Evolutionary conservation across 1,284 basidiomycete genomes (phyloP), one percentile per base, ranked within the genome.

Genomic region (Cutaneotrichosporon sp.): DNA sequence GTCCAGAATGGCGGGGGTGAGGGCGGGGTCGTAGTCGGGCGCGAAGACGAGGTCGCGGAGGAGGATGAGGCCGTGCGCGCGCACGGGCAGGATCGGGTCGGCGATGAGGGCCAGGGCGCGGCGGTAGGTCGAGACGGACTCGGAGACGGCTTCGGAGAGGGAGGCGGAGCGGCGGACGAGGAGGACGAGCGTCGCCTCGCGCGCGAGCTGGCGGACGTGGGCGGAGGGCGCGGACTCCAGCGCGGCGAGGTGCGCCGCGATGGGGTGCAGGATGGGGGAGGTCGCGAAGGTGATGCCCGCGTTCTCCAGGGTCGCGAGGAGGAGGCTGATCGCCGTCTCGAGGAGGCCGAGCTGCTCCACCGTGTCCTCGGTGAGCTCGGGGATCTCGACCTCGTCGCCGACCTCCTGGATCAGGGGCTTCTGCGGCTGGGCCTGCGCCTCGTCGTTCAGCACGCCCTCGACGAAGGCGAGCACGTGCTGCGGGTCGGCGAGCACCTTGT

Each of bases 31-130:
- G 65, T 69, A 62, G 20, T 57, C 65, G 9, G 81, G 79, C 5
- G 83, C 47, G 14, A 69, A 80, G 18, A 92, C 86, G 27, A 95
- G 84, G 68, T 90, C 85, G 51, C 89, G 87, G n/a, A 97, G 83
- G 24, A 93, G 82, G 34, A 91, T 82, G 3, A 97, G 82, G 0
- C 95, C 95, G 75, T 98, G 94, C 0, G 92, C 95, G 50, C 95
- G 88, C 20, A 99, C 92, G n/a, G 95, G 95, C 11, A 98, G 83
- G 46, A 95, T 87, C 0, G 92, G 89, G 77, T 99, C 95, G 77
- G 95, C 90, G 4, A 98, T 81, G 24, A 95, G 84, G 67, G 87
- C 89, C 14, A 98, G 81, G 1, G 94, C 92, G 66, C 91, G 89
- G 71, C 92, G 91, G 75, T 97, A 98, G 7, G 83, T 86, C 58